Evolutionary conservation across 2,329 filamentous ascomycete genomes (phyloP).

Genomic region (Colletotrichum sublineola): DNA sequence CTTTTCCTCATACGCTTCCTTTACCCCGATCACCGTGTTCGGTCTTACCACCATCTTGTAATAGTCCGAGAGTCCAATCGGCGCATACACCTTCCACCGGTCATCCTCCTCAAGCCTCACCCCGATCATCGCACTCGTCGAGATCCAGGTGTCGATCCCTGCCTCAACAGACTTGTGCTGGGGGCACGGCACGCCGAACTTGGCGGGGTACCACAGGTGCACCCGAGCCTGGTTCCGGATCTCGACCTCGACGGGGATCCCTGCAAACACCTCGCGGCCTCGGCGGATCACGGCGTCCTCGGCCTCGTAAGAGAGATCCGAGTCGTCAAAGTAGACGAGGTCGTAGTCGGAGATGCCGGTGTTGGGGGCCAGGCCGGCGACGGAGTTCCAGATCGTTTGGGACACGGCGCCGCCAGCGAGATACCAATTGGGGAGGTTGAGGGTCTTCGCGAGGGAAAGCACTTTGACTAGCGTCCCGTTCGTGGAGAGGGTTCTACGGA

Average conservation of each 20-base stretch:
- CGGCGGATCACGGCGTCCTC: slow-evolving; percentile 52
- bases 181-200: slow-evolving; percentile 50
- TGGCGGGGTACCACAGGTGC: slow-evolving; percentile 53
- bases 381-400: slow-evolving; percentile 55
- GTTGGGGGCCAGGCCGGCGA: slow-evolving; percentile 48
- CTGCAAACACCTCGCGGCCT: slow-evolving; percentile 49
- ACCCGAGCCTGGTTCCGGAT: slow-evolving; percentile 56
- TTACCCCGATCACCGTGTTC: slow-evolving; percentile 47
- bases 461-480: slow-evolving; percentile 50
- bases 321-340: slow-evolving; percentile 52
- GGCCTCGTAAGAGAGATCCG: slow-evolving; percentile 53
- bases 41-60: slow-evolving; percentile 52
- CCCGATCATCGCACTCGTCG: slow-evolving; percentile 53
- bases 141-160: slow-evolving; percentile 52
- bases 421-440: slow-evolving; percentile 52
- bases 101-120: slow-evolving; percentile 46
- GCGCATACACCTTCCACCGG: slow-evolving; percentile 53
- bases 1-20: slow-evolving; percentile 50
- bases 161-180: slow-evolving; percentile 49
- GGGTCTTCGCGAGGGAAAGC: slow-evolving; percentile 45
- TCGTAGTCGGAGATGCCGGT: slow-evolving; percentile 55
- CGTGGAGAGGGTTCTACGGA: slow-evolving; percentile 45
- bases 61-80: slow-evolving; percentile 52
- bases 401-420: slow-evolving; percentile 54
- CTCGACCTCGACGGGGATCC: slow-evolving; percentile 51